Base-by-base conservation (phyloP, 169 alveolate genomes). In the Plasmodium vivax region DNA sequence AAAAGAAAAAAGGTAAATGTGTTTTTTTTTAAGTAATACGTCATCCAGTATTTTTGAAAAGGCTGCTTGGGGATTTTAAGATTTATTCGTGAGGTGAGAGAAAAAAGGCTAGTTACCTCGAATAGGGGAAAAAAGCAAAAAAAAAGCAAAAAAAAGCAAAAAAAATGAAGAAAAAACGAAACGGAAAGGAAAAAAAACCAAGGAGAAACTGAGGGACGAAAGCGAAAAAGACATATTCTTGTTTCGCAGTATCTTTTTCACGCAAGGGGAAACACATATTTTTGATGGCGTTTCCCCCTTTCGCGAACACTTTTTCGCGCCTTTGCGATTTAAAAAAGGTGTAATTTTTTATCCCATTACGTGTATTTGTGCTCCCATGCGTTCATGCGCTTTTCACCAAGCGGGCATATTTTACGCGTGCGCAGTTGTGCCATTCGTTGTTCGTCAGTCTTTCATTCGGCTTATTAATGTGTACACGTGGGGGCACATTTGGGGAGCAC, bases 201-300 rank as follows among this genome's bases (percentile, higher is more conserved):
- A 62, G 34, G 19, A 27, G 38, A 68, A 23, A 68, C 38, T 12
- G 62, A 12, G 7, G 19, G 23, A 51, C 19, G 62, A 30, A 68
- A 23, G 38, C 77, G 77, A 68, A 68, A 23, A 68, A 68, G 77
- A 68, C 77, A 68, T 68, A 68, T 68, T 68, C 77, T 68, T 68
- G 77, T 68, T 68, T 68, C 14, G 77, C 36, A 19, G 32, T 68
- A 68, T 68, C 32, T 68, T 27, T 68, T 27, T 68, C 36, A 23
- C 77, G 9, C 36, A 68, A 68, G 36, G 36, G 36, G 38, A 68
- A 68, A 68, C 36, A 68, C 77, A 9, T 68, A 68, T 19, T 68
- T 68, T 8, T 68, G 38, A 68, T 68, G 77, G 16, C 19, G 77
- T 68, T n/a, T 19, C n/a, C 12, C 75, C 77, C 30, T 68, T 68